Evolutionary conservation across 2,329 filamentous ascomycete genomes (phyloP).

Genomic region (Fusarium agapanthi): DNA sequence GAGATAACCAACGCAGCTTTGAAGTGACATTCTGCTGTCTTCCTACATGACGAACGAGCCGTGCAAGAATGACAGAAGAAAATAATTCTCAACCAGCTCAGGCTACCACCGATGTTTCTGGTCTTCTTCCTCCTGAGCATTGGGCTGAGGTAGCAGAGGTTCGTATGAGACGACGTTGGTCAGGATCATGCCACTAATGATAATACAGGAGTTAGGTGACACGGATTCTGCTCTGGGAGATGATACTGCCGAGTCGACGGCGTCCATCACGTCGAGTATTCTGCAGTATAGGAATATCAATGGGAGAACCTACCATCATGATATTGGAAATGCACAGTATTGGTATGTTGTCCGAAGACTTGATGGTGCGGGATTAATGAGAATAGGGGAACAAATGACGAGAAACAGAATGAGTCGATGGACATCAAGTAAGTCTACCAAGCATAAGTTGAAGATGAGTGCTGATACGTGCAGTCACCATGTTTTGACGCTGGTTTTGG

Average conservation of each 20-base stretch:
- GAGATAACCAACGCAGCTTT: background rate
- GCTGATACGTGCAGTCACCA: constrained; percentile 18
- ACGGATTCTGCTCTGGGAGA: constrained; percentile 12
- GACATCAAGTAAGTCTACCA: constrained; percentile 13
- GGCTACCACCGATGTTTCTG: background rate
- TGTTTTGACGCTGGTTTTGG: constrained; percentile 21
- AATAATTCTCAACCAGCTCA: background rate
- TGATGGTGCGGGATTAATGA: background rate
- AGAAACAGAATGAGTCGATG: constrained; percentile 33
- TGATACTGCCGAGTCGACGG: constrained; percentile 4
- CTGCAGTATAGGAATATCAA: constrained; percentile 26
- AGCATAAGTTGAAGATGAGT: fast-evolving
- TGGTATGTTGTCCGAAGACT: background rate
- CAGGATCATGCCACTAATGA: background rate
- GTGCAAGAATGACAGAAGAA: background rate
- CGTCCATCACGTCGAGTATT: constrained; percentile 22
- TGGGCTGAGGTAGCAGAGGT: constrained; percentile 30
- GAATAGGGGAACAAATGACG: constrained; percentile 21
- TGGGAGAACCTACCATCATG: constrained; percentile 22
- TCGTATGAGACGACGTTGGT: background rate
- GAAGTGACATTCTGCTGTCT: background rate
- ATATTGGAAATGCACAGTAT: constrained; percentile 26
- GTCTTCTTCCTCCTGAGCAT: constrained; percentile 18
- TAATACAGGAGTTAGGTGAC: constrained; percentile 6
- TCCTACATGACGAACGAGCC: background rate